A percentile compares a stretch with the other conserved stretches of the same genome.
Evolutionary conservation across 805 yeast genomes (phyloP).

Genomic region (Schwanniomyces polymorphus): DNA sequence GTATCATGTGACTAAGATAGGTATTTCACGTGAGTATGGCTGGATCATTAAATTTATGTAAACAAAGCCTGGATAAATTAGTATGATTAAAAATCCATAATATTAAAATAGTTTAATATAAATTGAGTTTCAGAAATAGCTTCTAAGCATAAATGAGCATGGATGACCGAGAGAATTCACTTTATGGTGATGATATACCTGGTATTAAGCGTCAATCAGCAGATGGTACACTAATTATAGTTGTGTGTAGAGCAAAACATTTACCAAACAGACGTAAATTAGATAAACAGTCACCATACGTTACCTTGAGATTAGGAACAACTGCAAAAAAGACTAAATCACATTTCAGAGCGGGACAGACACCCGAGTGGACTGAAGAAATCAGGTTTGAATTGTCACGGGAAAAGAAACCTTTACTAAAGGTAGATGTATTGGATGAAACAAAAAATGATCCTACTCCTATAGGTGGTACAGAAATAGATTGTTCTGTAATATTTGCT

Average conservation of each 20-base stretch:
- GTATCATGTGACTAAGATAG: not conserved
- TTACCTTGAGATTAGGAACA: conserved; percentile 77
- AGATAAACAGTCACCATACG: conserved; percentile 93
- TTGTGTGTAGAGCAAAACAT: conserved; percentile 79
- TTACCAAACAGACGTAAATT: conserved; percentile 82
- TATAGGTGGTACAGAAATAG: conserved; percentile 79
- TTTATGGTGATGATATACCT: not conserved
- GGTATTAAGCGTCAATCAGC: conserved; percentile 29
- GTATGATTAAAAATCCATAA: not conserved
- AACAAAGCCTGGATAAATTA: not conserved
- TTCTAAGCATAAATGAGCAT: not conserved
- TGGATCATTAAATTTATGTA: conserved; percentile 1
- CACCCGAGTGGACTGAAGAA: conserved; percentile 85
- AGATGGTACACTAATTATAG: conserved; percentile 64
- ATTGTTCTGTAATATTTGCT: conserved; percentile 68
- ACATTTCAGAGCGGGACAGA: conserved; percentile 88
- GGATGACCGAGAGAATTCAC: not conserved
- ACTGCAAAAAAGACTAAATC: conserved; percentile 77
- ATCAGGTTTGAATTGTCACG: conserved; percentile 65
- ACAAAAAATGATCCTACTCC: conserved; percentile 83
- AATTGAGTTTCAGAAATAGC: no score
- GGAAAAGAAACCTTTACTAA: conserved; percentile 61
- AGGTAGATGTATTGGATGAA: conserved; percentile 79
- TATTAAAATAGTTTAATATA: not conserved
- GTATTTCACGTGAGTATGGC: not conserved